These are phyloP conservation scores for Phaeosphaeriaceae sp. DNA, from an alignment of 2,329 filamentous ascomycete species.

Conservation along the genomic window DNA sequence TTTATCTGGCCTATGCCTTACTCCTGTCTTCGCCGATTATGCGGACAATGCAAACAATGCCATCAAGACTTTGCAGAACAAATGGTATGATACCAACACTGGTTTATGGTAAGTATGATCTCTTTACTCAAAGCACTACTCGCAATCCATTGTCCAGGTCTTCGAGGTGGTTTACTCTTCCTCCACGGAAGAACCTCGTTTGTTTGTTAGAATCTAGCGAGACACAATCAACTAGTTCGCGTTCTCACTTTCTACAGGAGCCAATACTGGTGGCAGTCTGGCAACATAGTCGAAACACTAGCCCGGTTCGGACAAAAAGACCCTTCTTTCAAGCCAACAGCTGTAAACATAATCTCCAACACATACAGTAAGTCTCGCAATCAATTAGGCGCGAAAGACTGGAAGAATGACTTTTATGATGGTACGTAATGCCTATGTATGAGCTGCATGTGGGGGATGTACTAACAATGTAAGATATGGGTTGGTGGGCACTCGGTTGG, in stretches of 20 bases:
- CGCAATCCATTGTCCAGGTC: no score
- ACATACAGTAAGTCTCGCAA: conserved; percentile 42
- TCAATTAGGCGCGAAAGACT: conserved; percentile 38
- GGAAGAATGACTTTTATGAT: conserved; percentile 63
- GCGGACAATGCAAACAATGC: conserved; percentile 34
- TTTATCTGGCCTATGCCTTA: conserved; percentile 19
- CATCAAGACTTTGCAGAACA: conserved; percentile 38
- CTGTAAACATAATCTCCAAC: conserved; percentile 39
- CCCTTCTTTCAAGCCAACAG: conserved; percentile 33
- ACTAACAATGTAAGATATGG: no score
- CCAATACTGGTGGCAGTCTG: conserved; percentile 48
- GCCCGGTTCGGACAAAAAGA: conserved; percentile 41
- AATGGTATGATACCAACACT: conserved; percentile 41
- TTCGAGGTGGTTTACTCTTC: not conserved
- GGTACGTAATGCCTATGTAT: conserved; percentile 52
- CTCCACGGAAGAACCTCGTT: no score
- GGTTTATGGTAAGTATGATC: conserved; percentile 40
- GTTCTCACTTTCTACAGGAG: conserved; percentile 13
- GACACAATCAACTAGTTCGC: not conserved
- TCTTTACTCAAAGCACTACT: no score
- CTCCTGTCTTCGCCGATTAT: conserved; percentile 27
- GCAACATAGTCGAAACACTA: conserved; percentile 44
- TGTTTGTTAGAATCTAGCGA: no score
- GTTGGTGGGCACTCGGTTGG: conserved; percentile 67
- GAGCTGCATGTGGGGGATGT: no score